phyloP scores from a whole-genome alignment of 306 rosid genomes.

The Fragaria nilgerrensis region DNA sequence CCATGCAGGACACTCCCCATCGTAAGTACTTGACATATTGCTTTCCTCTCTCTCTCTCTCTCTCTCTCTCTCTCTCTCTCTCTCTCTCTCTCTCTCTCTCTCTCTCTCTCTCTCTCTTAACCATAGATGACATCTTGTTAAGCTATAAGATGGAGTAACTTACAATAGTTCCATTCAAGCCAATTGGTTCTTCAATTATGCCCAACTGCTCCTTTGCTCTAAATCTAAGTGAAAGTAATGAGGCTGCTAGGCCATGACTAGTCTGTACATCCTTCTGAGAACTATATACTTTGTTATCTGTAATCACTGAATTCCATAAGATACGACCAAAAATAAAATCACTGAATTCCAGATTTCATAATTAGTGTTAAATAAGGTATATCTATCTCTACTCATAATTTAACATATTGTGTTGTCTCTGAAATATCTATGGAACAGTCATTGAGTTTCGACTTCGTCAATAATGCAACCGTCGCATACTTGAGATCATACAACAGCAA shows the following conservation, averaged over 20 bases:
- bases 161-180: background rate
- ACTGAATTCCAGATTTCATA: background rate
- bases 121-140: background rate
- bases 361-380: too few species aligned
- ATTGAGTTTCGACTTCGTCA: constrained; percentile 46
- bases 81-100: too few species aligned
- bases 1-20: constrained; percentile 37
- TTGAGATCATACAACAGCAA: constrained; percentile 50
- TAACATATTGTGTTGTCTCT: background rate
- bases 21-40: constrained; percentile 23
- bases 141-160: too few species aligned
- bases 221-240: background rate
- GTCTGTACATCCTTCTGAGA: background rate
- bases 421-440: constrained; percentile 31
- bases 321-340: too few species aligned
- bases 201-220: background rate
- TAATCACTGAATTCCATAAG: background rate
- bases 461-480: constrained; percentile 38
- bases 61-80: too few species aligned
- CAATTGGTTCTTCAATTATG: background rate
- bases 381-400: background rate
- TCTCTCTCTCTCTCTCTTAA: too few species aligned
- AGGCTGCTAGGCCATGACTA: background rate
- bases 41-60: background rate
- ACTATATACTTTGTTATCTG: background rate